Conservation (phyloP, 1,284 basidiomycete species). For the Hemileia vastatrix region DNA sequence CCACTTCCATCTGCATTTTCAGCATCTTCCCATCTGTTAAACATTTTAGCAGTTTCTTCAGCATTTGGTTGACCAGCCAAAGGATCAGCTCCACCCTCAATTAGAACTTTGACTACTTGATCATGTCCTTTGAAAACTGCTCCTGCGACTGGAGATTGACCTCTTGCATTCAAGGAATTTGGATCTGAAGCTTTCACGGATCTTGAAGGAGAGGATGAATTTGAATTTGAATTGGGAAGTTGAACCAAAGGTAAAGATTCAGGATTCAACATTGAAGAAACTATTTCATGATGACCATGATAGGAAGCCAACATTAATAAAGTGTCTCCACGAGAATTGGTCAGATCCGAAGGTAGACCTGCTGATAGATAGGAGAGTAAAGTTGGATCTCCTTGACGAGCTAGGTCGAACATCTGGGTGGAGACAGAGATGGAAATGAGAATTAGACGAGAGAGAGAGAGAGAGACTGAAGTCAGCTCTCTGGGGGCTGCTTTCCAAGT, state of each 20-base stretch:
- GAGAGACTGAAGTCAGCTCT: no score
- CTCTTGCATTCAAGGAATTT: slow-evolving; percentile 58
- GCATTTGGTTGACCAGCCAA: slow-evolving; percentile 61
- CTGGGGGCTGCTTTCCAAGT: no score
- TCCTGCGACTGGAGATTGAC: slow-evolving; percentile 69
- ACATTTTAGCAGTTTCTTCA: slow-evolving; percentile 53
- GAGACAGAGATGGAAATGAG: no score
- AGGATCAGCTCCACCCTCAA: slow-evolving; percentile 60
- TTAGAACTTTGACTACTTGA: slow-evolving; percentile 56
- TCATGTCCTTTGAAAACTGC: slow-evolving; percentile 66
- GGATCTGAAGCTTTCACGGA: slow-evolving; percentile 25
- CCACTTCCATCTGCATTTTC: not conserved
- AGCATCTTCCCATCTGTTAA: slow-evolving; percentile 30
- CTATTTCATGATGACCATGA: slow-evolving; percentile 58
- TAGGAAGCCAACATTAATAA: slow-evolving; percentile 74
- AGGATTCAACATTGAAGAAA: slow-evolving; percentile 50
- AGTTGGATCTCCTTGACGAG: no score
- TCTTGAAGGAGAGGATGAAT: not conserved
- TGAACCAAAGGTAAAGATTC: not conserved
- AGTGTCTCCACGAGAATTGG: slow-evolving; percentile 49
- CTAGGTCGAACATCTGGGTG: no score
- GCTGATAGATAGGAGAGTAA: no score
- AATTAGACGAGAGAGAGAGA: no score
- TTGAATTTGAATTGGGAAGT: not conserved
- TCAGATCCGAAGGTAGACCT: slow-evolving; percentile 66